These are phyloP conservation scores for Salicornia ramosissima DNA, from an alignment of 148 eudicot species.

Conservation along the genomic window DNA sequence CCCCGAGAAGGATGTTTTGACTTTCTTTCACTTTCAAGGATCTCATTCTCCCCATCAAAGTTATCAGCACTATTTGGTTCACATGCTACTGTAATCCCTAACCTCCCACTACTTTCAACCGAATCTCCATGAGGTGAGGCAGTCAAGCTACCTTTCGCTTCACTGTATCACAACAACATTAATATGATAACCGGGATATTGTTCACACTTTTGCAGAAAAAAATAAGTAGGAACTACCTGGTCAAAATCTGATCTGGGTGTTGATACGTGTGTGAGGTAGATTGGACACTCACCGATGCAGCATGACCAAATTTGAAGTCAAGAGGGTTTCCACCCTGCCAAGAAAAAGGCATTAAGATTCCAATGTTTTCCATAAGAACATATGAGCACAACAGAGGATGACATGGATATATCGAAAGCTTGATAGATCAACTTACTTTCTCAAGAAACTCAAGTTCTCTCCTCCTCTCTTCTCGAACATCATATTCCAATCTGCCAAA, in stretches of 20 bases:
- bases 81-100: conserved; percentile 48
- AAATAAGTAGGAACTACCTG: conserved; percentile 36
- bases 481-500: conserved; percentile 76
- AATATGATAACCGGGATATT: conserved; percentile 5
- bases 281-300: conserved; percentile 69
- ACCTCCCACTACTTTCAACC: conserved; percentile 88
- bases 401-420: conserved; percentile 3
- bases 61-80: conserved; percentile 96
- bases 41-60: conserved; percentile 70
- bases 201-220: conserved; percentile 2
- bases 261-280: conserved; percentile 74
- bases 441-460: conserved; percentile 94
- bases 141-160: conserved; percentile 80
- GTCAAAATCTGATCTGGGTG: conserved; percentile 55
- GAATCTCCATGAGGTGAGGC: conserved; percentile 93
- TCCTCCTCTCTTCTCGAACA: conserved; percentile 70
- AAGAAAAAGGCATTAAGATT: conserved; percentile 11
- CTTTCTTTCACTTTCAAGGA: conserved; percentile 46
- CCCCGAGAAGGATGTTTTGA: conserved; percentile 36
- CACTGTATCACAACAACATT: conserved; percentile 44
- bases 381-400: conserved; percentile 4
- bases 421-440: conserved; percentile 51
- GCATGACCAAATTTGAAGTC: conserved; percentile 67
- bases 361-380: not conserved
- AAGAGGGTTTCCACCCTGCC: conserved; percentile 94